phyloP scores from a whole-genome alignment of 768 basidiomycete genomes.

The Chalciporus chontae region DNA sequence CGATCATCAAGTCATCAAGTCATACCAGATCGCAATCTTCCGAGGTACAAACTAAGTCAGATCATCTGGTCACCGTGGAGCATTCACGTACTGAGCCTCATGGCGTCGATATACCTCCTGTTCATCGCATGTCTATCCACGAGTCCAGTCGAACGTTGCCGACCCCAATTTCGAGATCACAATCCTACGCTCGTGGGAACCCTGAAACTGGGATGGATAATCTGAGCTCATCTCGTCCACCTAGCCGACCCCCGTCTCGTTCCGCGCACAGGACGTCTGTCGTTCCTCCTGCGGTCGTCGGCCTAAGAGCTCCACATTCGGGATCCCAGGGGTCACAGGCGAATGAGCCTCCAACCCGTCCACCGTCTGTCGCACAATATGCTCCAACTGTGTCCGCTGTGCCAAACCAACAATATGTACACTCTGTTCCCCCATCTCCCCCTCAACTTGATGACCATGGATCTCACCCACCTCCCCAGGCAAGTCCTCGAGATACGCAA shows the following conservation, averaged over 20 bases:
- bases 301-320: constrained; percentile 28
- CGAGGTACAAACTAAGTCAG: constrained; percentile 23
- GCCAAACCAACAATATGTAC: constrained; percentile 14
- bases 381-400: constrained; percentile 1
- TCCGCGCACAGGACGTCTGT: constrained; percentile 21
- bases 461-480: constrained; percentile 16
- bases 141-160: constrained; percentile 22
- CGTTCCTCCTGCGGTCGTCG: constrained; percentile 23
- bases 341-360: constrained; percentile 24
- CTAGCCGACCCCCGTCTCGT: constrained; percentile 27
- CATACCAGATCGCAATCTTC: constrained; percentile 19
- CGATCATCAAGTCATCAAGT: constrained; percentile 22
- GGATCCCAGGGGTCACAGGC: constrained; percentile 24
- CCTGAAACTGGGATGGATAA: constrained; percentile 22
- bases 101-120: constrained; percentile 20
- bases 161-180: constrained; percentile 17
- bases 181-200: constrained; percentile 24
- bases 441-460: constrained; percentile 11
- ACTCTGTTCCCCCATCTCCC: constrained; percentile 20
- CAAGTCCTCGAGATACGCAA: constrained; percentile 23
- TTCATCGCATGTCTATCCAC: constrained; percentile 26
- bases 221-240: constrained; percentile 13
- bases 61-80: constrained; percentile 17
- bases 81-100: constrained; percentile 25
- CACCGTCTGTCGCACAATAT: constrained; percentile 21